A percentile compares a stretch with the other conserved stretches of the same genome.
Conservation (phyloP, 1,284 basidiomycete genomes). For the Heterobasidion parviporum region DNA sequence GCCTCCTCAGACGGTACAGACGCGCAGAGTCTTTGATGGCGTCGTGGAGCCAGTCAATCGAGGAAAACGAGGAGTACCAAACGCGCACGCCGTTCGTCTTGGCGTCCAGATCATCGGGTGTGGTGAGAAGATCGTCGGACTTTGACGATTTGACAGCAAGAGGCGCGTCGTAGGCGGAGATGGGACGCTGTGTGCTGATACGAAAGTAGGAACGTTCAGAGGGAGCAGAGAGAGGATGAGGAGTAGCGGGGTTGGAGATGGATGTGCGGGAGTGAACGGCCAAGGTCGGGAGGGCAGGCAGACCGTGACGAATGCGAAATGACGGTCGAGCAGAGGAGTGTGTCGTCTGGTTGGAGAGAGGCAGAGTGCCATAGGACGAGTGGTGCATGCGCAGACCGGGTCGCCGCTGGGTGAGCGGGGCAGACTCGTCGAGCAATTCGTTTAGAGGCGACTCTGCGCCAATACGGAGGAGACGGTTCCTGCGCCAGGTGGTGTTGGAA, state of each 20-base stretch:
- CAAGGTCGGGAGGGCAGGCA: conserved; percentile 27
- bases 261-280: conserved; percentile 25
- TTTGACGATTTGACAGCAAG: conserved; percentile 21
- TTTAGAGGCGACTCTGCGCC: conserved; percentile 17
- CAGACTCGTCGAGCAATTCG: conserved; percentile 1
- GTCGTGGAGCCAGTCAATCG: conserved; percentile 90
- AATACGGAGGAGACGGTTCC: conserved; percentile 42
- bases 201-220: conserved; percentile 24
- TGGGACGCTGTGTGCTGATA: conserved; percentile 43
- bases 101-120: conserved; percentile 46
- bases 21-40: conserved; percentile 86
- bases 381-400: conserved; percentile 15
- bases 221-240: conserved; percentile 9
- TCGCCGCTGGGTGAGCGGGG: conserved; percentile 6
- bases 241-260: conserved; percentile 22
- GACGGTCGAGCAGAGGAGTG: conserved; percentile 20
- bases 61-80: conserved; percentile 85
- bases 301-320: conserved; percentile 22
- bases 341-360: conserved; percentile 18
- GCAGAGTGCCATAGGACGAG: conserved; percentile 40
- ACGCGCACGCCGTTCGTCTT: conserved; percentile 82
- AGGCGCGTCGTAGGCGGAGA: conserved; percentile 67
- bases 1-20: conserved; percentile 58
- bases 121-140: conserved; percentile 19
- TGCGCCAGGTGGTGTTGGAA: conserved; percentile 38